Conservation (phyloP, 495 filamentous ascomycete species). For the Talaromyces trachyspermus region DNA sequence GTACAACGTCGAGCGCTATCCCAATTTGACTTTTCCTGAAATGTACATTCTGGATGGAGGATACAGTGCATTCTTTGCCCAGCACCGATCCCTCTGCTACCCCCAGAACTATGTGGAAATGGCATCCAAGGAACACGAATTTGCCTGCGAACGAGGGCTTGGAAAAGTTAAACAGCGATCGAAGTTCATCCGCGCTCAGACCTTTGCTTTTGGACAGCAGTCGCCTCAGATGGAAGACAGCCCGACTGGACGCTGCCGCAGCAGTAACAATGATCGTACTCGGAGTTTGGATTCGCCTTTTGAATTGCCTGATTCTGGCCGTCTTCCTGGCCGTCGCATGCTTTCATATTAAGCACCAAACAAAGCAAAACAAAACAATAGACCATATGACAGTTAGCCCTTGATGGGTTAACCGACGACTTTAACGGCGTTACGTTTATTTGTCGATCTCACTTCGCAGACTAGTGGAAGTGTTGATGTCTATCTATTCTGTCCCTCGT, state of each 20-base stretch:
- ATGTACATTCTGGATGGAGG: constrained; percentile 96
- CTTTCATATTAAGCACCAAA: constrained; percentile 51
- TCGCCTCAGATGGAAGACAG: constrained; percentile 66
- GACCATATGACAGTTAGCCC: not conserved
- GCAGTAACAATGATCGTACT: constrained; percentile 21
- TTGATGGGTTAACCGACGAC: not conserved
- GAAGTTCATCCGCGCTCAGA: constrained; percentile 81
- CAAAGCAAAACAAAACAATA: not conserved
- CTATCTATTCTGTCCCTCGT: constrained; percentile 14
- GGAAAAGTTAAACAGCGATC: constrained; percentile 76
- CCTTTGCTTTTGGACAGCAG: constrained; percentile 82
- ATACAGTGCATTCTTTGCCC: constrained; percentile 83
- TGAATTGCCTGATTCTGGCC: constrained; percentile 46
- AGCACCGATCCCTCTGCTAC: constrained; percentile 71
- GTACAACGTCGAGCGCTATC: constrained; percentile 75
- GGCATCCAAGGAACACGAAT: constrained; percentile 79
- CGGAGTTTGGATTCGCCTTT: constrained; percentile 43
- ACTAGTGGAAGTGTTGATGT: too few relatives aligned
- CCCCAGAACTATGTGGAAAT: constrained; percentile 96
- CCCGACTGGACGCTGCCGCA: constrained; percentile 59
- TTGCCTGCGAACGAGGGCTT: constrained; percentile 89
- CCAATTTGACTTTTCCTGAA: constrained; percentile 84
- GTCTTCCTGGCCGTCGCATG: constrained; percentile 59
- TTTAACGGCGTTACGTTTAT: constrained; percentile 4
- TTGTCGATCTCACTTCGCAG: not conserved